These are phyloP conservation scores for Funneliformis geosporum DNA, from an alignment of 192 early-diverging fungal species.

Conservation along the genomic window DNA sequence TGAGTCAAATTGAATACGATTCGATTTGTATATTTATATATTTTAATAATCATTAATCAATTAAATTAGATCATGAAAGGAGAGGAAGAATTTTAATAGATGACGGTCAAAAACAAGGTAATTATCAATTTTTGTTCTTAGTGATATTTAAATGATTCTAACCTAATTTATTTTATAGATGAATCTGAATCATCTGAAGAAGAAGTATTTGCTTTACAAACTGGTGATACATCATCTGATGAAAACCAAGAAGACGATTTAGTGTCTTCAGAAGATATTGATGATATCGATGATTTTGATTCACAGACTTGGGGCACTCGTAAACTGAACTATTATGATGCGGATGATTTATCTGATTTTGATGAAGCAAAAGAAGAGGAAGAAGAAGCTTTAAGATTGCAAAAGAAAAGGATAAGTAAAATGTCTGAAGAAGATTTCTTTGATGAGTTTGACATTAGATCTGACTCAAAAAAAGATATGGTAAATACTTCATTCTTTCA, in stretches of 20 bases:
- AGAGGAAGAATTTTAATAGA: slow-evolving; percentile 59
- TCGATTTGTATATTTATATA: not conserved
- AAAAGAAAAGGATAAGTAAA: slow-evolving; percentile 71
- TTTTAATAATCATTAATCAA: not conserved
- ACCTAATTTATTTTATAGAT: slow-evolving; percentile 28
- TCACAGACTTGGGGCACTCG: slow-evolving; percentile 74
- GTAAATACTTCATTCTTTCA: not conserved
- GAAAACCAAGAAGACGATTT: slow-evolving; percentile 42
- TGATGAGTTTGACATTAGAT: slow-evolving; percentile 59
- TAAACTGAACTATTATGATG: slow-evolving; percentile 80
- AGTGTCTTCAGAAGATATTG: slow-evolving; percentile 34
- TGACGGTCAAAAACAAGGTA: slow-evolving; percentile 35
- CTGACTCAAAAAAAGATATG: slow-evolving; percentile 7
- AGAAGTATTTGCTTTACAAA: slow-evolving; percentile 76
- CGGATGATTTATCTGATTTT: slow-evolving; percentile 78
- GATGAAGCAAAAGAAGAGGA: slow-evolving; percentile 86
- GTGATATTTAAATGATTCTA: not conserved
- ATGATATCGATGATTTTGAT: slow-evolving; percentile 44
- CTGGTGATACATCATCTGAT: slow-evolving; percentile 41
- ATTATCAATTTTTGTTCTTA: slow-evolving; percentile 10
- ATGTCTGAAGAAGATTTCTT: slow-evolving; percentile 90
- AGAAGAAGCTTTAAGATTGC: slow-evolving; percentile 83
- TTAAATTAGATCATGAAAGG: slow-evolving; percentile 40
- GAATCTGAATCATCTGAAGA: slow-evolving; percentile 68
- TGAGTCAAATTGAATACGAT: not conserved